Base-by-base conservation (phyloP, 768 basidiomycete species). In the Suillus spraguei region DNA sequence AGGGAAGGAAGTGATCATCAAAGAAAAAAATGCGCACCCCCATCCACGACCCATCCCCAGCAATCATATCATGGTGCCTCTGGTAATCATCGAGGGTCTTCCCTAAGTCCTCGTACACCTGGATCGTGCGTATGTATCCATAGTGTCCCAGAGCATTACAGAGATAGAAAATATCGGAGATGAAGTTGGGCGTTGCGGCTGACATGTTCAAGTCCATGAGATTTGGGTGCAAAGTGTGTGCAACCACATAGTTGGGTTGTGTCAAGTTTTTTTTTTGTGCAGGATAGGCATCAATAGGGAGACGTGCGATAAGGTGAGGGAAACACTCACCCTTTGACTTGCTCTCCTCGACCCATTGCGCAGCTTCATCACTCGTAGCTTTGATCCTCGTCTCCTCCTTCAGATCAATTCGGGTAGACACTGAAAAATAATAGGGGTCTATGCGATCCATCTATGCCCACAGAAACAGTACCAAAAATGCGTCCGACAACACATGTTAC, bases 91-190 rank as follows among this genome's bases (percentile, higher is more conserved):
- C 90, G 4, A 87, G 63, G 65, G 95, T 87, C 68, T 92, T 91
- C 41, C 81, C 82, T 32, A 94, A 80, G 59, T 91, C 89, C 14
- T 87, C 88, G 67, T 87, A 89, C 5, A 83, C 87, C 46, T 87
- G 87, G 52, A 96, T 89, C 1, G 94, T 93, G 73, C 85, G 89
- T 67, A 92, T 82, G 64, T 92, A 85, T 4, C 96, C 97, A 62
- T 94, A 90, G 76, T 99, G 97, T 61, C 91, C 89, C 81, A 90
- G 91, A 0, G 94, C 90, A 55, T 92, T 84, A 9, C 90, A 83
- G 50, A 98, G 82, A 79, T 92, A 98, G 80, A 98, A 99, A 22
- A 97, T 87, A 50, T 98, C 90, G 7, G 97, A 94, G 66, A 98
- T 94, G 76, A 99, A 99, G 73, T 97, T 97, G 3, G 92, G 88